These are phyloP conservation scores for Drosera capensis DNA, from an alignment of 148 eudicot species.

Conservation along the genomic window DNA sequence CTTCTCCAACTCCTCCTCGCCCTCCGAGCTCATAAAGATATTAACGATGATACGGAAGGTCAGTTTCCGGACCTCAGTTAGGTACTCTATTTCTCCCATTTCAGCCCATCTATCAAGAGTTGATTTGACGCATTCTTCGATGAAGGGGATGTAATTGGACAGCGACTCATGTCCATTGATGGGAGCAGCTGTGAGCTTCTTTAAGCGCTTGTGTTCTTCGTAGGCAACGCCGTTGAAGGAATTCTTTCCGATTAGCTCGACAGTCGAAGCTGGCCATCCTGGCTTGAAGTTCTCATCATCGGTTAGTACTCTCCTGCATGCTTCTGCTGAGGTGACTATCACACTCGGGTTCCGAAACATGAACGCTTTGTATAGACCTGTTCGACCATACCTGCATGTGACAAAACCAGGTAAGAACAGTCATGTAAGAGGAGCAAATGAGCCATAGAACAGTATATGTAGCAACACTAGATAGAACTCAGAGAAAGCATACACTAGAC, in stretches of 20 bases:
- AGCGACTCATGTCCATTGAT: conserved; percentile 82
- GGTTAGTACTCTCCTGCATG: conserved; percentile 44
- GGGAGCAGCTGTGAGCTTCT: conserved; percentile 69
- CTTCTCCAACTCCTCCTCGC: conserved; percentile 50
- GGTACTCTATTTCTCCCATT: conserved; percentile 66
- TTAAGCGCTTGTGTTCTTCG: conserved; percentile 70
- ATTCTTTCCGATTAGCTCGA: conserved; percentile 53
- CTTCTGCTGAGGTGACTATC: conserved; percentile 53
- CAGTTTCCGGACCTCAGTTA: conserved; percentile 52
- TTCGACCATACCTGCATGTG: conserved; percentile 51
- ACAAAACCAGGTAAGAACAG: not conserved
- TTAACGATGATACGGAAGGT: conserved; percentile 66
- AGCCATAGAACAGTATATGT: not conserved
- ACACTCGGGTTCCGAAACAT: conserved; percentile 85
- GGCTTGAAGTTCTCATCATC: conserved; percentile 83
- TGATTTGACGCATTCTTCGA: conserved; percentile 36
- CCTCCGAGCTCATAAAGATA: conserved; percentile 67
- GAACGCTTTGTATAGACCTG: conserved; percentile 60
- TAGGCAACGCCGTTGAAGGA: conserved; percentile 51
- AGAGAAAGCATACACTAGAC: no score
- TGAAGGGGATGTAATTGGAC: conserved; percentile 45
- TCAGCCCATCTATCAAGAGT: conserved; percentile 51
- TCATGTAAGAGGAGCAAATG: not conserved
- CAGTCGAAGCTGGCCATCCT: conserved; percentile 76
- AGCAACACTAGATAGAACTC: not conserved